Base-by-base conservation (phyloP, 2,329 filamentous ascomycete species). In the Botrytis tulipae region DNA sequence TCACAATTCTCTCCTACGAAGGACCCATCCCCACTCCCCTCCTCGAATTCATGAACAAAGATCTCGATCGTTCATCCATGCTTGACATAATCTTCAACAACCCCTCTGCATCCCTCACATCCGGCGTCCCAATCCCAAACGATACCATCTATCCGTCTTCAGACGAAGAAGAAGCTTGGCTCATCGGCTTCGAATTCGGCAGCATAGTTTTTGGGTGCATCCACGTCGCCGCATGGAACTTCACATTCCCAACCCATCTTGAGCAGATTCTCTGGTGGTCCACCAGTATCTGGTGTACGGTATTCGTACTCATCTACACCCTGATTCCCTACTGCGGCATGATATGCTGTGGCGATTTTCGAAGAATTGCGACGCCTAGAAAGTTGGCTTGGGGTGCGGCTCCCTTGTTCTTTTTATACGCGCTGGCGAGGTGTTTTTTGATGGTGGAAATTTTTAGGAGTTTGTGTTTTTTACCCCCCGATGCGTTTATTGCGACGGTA, bases 141-240 rank as follows among this genome's bases (percentile, higher is more conserved):
- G 66, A 69, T 59, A n/a, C 51, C 48, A 69, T 69, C 18, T 69
- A 57, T 69, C 9, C 66, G 10, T 42, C 40, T 3, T 7, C 48
- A 2, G 48, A 54, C 25, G 66, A 69, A 16, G 66, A 69, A 25
- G 66, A 69, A 18, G 51, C 66, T 40, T 69, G 66, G 66, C 66
- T 69, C 37, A 69, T 69, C 12, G 66, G 66, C 2, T 69, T 69
- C 25, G 66, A 69, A 40, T 69, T 69, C 37, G 66, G 66, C 10
- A 69, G 66, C 25, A 69, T 69, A 69, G 66, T 37, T 54, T 78
- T 78, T 61, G 75, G 75, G 10, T 74, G 60, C 29, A 61, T 77
- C 20, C 76, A 76, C 48, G 46, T 76, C 32, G 59, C 69, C 9
- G 76, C 74, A n/a, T 75, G 76, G 75, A 75, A 76, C 29, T 77